Evolutionary conservation across 768 basidiomycete species (phyloP).

Genomic region (Pleurotus eryngii): DNA sequence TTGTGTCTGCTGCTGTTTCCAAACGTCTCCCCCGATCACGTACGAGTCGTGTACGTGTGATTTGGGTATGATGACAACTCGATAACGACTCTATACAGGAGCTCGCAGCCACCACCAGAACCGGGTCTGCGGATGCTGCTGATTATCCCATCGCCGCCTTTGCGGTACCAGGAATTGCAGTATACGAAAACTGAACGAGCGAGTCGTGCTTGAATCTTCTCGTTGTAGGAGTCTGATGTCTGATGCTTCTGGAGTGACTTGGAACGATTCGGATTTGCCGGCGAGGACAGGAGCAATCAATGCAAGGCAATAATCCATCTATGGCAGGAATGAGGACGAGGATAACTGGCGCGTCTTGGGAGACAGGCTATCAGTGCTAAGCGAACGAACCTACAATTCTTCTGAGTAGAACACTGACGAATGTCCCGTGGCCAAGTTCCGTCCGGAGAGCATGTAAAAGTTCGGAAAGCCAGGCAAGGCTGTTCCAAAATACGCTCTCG

Average conservation of each 20-base stretch:
- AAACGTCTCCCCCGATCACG: not conserved
- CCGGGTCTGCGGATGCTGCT: slow-evolving; percentile 17
- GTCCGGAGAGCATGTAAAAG: slow-evolving; percentile 37
- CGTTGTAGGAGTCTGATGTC: slow-evolving; percentile 36
- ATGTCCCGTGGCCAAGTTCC: slow-evolving; percentile 42
- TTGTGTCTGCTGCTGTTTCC: not conserved
- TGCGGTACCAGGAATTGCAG: slow-evolving; percentile 34
- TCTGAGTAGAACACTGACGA: slow-evolving; percentile 39
- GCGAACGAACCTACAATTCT: slow-evolving; percentile 33
- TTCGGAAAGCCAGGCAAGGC: slow-evolving; percentile 45
- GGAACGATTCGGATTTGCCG: slow-evolving; percentile 28
- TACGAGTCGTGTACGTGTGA: no score
- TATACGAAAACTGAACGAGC: slow-evolving; percentile 28
- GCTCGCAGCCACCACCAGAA: slow-evolving; percentile 34
- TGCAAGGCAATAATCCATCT: slow-evolving; percentile 42
- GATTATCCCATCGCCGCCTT: slow-evolving; percentile 22
- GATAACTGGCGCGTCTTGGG: no score
- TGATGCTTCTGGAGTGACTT: slow-evolving; percentile 32
- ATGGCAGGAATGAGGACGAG: not conserved
- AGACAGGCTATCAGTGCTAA: no score
- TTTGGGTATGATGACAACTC: slow-evolving; percentile 11
- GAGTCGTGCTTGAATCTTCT: slow-evolving; percentile 32
- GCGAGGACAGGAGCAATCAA: slow-evolving; percentile 38
- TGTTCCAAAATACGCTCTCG: slow-evolving; percentile 43
- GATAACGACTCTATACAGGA: slow-evolving; percentile 31